A percentile compares a stretch with the other conserved stretches of the same genome.
phyloP scores from a whole-genome alignment of 805 yeast species.

The Wickerhamomyces hampshirensis region DNA sequence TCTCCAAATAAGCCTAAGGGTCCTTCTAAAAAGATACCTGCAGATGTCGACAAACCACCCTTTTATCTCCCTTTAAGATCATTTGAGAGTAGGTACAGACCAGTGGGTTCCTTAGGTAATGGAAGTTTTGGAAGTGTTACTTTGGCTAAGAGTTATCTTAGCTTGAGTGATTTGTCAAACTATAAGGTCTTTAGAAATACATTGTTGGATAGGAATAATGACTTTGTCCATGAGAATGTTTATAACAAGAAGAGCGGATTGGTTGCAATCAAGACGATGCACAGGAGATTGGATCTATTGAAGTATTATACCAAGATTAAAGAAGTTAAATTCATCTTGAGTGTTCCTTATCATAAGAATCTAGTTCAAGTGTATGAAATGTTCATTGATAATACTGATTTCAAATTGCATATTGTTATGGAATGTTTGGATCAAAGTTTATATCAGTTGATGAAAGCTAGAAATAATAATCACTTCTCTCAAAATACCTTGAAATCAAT shows the following conservation, averaged over 20 bases:
- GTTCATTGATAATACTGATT: conserved; percentile 60
- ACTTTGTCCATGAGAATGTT: conserved; percentile 27
- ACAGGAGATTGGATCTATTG: conserved; percentile 44
- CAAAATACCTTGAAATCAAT: conserved; percentile 59
- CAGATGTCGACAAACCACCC: conserved; percentile 36
- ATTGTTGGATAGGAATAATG: conserved; percentile 36
- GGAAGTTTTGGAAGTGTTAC: conserved; percentile 76
- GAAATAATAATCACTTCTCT: conserved; percentile 51
- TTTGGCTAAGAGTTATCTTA: conserved; percentile 46
- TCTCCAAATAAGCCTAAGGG: too few relatives aligned
- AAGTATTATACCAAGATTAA: conserved; percentile 56
- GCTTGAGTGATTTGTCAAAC: conserved; percentile 13
- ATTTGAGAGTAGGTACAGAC: conserved; percentile 39
- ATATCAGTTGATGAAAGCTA: conserved; percentile 66
- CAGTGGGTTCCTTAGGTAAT: conserved; percentile 54
- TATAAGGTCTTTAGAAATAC: conserved; percentile 32
- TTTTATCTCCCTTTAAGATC: conserved; percentile 39
- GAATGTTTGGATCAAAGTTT: conserved; percentile 83
- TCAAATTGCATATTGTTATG: conserved; percentile 76
- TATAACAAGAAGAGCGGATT: conserved; percentile 30
- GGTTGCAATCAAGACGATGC: conserved; percentile 85
- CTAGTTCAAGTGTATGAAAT: conserved; percentile 74
- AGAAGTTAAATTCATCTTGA: conserved; percentile 61
- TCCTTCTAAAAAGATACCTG: conserved; percentile 29
- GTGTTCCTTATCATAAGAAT: conserved; percentile 66